phyloP scores from a whole-genome alignment of 2,329 filamentous ascomycete genomes.

The Arthrinium puccinioides region DNA sequence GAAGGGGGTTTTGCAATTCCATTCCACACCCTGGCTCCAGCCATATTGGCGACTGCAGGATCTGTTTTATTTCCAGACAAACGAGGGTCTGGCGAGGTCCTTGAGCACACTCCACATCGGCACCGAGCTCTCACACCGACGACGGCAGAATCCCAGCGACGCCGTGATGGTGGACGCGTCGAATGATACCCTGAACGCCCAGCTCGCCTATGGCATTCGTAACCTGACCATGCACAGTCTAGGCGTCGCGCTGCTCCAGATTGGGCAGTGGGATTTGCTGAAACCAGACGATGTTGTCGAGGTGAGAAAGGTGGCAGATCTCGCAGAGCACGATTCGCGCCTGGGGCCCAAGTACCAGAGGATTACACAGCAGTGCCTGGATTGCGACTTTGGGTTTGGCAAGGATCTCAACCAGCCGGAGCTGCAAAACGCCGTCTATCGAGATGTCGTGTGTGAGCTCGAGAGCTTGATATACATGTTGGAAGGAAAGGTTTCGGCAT shows the following conservation, averaged over 20 bases:
- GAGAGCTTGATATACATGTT: slow-evolving; percentile 2
- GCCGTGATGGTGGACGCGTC: not conserved
- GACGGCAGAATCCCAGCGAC: not conserved
- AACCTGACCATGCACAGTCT: slow-evolving; percentile 19
- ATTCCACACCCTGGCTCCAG: slow-evolving; percentile 10
- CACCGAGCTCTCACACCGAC: slow-evolving; percentile 4
- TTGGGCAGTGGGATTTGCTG: slow-evolving; percentile 14
- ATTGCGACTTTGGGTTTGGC: slow-evolving; percentile 17
- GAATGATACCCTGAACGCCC: slow-evolving; percentile 5
- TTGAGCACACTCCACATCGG: slow-evolving; percentile 10
- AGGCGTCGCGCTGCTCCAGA: slow-evolving; percentile 19
- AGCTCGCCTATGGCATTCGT: slow-evolving; percentile 11
- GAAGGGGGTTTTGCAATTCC: slow-evolving; percentile 9
- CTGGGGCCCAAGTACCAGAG: slow-evolving; percentile 13
- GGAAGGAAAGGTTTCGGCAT: not conserved
- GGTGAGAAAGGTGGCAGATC: slow-evolving; percentile 11
- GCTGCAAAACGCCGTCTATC: slow-evolving; percentile 12
- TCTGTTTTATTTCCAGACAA: slow-evolving; percentile 7
- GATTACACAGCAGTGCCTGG: slow-evolving; percentile 16
- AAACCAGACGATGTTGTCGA: slow-evolving; percentile 13
- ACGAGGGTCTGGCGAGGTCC: slow-evolving; percentile 6
- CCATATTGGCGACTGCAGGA: slow-evolving; percentile 8
- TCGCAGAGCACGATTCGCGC: slow-evolving; percentile 4
- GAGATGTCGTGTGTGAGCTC: slow-evolving; percentile 11
- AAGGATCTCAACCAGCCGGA: slow-evolving; percentile 9